phyloP scores from a whole-genome alignment of 257 asterid genomes.

The Nemophila menziesii region DNA sequence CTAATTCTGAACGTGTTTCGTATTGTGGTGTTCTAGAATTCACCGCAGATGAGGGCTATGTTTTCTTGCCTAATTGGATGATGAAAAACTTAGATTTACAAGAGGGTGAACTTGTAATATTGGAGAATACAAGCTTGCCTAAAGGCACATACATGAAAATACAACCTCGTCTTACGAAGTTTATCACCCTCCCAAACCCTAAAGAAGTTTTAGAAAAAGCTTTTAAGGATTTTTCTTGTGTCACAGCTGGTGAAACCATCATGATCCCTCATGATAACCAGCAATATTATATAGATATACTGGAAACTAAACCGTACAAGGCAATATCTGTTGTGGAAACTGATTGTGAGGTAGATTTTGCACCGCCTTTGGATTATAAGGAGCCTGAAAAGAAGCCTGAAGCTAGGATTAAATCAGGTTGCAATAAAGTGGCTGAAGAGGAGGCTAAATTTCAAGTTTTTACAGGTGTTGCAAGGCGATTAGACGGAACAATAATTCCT shows the following conservation, averaged over 20 bases:
- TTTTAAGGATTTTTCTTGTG: neutral
- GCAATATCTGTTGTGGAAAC: neutral
- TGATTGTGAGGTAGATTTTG: conserved; percentile 4
- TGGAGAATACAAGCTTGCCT: neutral
- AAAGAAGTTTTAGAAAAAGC: conserved; percentile 1
- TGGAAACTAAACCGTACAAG: neutral
- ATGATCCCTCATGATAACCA: neutral
- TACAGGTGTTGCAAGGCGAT: neutral
- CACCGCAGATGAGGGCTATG: conserved; percentile 5
- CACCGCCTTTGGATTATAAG: neutral
- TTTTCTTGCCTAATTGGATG: conserved; percentile 13
- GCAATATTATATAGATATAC: neutral
- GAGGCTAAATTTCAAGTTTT: neutral
- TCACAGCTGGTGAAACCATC: conserved; percentile 3
- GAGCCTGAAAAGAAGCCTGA: neutral
- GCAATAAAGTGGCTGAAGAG: too few species aligned
- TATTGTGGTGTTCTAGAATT: conserved; percentile 14
- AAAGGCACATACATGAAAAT: conserved; percentile 4
- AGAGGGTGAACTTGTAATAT: neutral
- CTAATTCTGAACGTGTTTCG: neutral
- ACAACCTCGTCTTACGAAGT: conserved; percentile 7
- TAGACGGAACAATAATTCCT: neutral
- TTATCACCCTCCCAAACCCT: conserved; percentile 3
- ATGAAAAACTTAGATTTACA: conserved; percentile 3
- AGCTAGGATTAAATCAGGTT: too few species aligned